These are phyloP conservation scores for Alternaria postmessia DNA, from an alignment of 2,329 filamentous ascomycete species.

Conservation along the genomic window DNA sequence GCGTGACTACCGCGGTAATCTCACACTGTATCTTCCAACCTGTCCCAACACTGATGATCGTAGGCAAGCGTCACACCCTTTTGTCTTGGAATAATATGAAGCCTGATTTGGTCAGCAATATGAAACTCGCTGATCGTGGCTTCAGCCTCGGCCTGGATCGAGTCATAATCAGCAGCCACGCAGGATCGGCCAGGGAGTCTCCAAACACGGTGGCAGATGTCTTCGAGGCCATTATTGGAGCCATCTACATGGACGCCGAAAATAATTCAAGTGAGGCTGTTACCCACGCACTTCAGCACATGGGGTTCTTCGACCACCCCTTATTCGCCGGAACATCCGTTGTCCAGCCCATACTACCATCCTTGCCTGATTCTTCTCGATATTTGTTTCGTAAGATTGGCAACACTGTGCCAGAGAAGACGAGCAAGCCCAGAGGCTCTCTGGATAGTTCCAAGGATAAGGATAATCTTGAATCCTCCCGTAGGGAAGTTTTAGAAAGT, in stretches of 20 bases:
- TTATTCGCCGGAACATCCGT: constrained; percentile 1
- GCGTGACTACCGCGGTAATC: not conserved
- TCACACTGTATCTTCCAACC: no score
- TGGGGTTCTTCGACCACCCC: constrained; percentile 13
- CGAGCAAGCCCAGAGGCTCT: constrained; percentile 31
- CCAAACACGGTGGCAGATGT: constrained; percentile 3
- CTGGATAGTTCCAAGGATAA: constrained; percentile 24
- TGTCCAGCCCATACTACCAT: not conserved
- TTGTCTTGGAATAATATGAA: not conserved
- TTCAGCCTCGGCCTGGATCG: not conserved
- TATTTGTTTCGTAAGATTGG: constrained; percentile 20
- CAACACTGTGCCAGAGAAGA: constrained; percentile 29
- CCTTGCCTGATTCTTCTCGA: not conserved
- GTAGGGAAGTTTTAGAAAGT: constrained; percentile 18
- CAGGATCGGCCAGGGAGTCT: no score
- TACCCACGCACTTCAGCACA: constrained; percentile 4
- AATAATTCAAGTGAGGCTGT: not conserved
- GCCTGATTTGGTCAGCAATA: not conserved
- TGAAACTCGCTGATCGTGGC: not conserved
- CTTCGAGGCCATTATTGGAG: constrained; percentile 7
- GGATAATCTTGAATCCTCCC: constrained; percentile 22
- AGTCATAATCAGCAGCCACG: not conserved
- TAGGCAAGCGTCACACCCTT: not conserved
- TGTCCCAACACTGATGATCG: not conserved
- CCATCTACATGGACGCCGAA: not conserved